A percentile compares a stretch with the other conserved stretches of the same genome.
These are phyloP conservation scores for Vicia faba DNA, from an alignment of 306 rosid species.

Conservation along the genomic window DNA sequence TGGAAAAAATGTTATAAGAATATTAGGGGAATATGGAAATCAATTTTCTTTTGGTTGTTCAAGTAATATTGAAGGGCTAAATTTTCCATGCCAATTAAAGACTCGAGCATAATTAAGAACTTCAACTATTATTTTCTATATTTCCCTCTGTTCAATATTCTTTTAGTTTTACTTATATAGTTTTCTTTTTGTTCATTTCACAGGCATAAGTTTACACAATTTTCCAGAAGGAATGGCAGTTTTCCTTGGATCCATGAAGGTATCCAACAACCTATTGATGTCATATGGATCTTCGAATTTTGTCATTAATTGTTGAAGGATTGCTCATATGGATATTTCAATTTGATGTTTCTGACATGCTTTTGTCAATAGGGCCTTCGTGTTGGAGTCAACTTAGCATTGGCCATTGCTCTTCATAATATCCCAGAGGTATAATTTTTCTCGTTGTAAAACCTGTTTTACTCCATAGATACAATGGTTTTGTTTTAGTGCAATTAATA, in stretches of 20 bases:
- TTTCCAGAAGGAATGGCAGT: constrained; percentile 99
- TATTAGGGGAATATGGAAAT: constrained; percentile 16
- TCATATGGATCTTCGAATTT: constrained; percentile 31
- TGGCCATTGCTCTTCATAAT: constrained; percentile 98
- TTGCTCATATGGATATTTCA: constrained; percentile 12
- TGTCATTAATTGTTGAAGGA: constrained; percentile 31
- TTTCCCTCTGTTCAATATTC: constrained; percentile 14
- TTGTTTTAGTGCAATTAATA: constrained; percentile 31
- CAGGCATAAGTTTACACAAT: constrained; percentile 98
- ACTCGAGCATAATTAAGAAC: constrained; percentile 17
- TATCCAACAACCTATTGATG: constrained; percentile 39
- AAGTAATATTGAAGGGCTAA: constrained; percentile 15
- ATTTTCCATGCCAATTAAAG: constrained; percentile 9
- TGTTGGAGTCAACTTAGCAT: constrained; percentile 91
- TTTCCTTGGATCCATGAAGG: constrained; percentile 97
- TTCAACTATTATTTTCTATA: constrained; percentile 16
- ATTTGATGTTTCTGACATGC: constrained; percentile 36
- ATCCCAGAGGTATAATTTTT: constrained; percentile 85
- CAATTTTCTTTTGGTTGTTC: constrained; percentile 1
- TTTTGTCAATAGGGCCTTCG: constrained; percentile 76
- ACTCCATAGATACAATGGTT: constrained; percentile 11
- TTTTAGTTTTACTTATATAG: not conserved
- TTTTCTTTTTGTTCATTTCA: not conserved
- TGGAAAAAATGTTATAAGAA: not conserved
- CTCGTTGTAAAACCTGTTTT: not conserved